phyloP scores from a whole-genome alignment of 2,329 filamentous ascomycete genomes.

The Fusarium begoniae region DNA sequence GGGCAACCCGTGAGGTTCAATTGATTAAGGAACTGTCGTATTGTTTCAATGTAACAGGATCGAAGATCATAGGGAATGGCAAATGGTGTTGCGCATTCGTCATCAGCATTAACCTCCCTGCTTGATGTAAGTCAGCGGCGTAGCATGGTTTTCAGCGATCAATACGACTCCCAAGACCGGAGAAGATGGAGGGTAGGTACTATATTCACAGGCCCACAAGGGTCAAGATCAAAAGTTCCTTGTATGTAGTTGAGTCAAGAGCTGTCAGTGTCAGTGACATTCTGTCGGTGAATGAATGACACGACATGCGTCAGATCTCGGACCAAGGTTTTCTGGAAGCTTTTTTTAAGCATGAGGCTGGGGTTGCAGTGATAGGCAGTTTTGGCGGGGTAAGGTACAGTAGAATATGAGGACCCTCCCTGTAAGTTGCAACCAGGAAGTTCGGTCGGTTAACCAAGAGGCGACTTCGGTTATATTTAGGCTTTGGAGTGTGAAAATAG shows the following conservation, averaged over 20 bases:
- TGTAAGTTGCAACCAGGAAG: constrained; percentile 4
- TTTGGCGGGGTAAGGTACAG: constrained; percentile 12
- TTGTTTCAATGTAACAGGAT: constrained; percentile 16
- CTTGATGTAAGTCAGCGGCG: constrained; percentile 13
- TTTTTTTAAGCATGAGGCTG: constrained; percentile 4
- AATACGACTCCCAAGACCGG: background rate
- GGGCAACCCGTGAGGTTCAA: background rate
- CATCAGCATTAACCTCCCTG: constrained; percentile 7
- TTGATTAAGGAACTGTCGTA: constrained; percentile 1
- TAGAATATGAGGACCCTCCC: constrained; percentile 15
- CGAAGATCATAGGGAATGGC: constrained; percentile 13
- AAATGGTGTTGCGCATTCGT: background rate
- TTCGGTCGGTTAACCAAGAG: background rate
- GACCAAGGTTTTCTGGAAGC: constrained; percentile 17
- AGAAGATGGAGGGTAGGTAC: background rate
- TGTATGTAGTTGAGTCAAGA: constrained; percentile 10
- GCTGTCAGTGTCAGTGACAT: background rate
- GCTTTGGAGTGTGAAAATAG: background rate
- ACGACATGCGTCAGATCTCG: background rate
- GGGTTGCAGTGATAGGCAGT: background rate
- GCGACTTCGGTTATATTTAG: background rate
- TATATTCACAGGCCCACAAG: background rate
- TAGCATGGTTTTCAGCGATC: constrained; percentile 1
- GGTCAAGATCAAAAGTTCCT: constrained; percentile 2
- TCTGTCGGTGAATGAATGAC: background rate